These are phyloP conservation scores for Glebionis coronaria DNA, from an alignment of 129 eudicot genomes.

Conservation along the genomic window DNA sequence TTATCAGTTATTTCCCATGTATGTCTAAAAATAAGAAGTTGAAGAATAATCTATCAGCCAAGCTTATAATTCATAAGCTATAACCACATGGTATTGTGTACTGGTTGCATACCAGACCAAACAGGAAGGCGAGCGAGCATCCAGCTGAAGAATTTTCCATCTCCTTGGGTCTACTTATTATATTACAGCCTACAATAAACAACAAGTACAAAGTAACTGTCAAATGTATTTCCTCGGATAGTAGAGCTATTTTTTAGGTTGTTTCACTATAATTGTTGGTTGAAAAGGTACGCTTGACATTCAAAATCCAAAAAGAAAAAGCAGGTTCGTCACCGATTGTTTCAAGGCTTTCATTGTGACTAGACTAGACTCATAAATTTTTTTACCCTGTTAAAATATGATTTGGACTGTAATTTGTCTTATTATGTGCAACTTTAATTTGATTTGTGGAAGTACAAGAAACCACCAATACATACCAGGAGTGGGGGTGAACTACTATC, in stretches of 20 bases:
- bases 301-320: too few relatives aligned
- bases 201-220: background rate
- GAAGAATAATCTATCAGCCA: background rate
- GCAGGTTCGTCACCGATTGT: too few relatives aligned
- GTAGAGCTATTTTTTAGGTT: too few relatives aligned
- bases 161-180: conserved; percentile 22
- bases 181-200: conserved; percentile 20
- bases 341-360: too few relatives aligned
- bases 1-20: conserved; percentile 21
- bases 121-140: conserved; percentile 21
- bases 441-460: background rate
- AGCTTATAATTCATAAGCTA: conserved; percentile 25
- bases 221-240: background rate
- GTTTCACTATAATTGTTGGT: too few relatives aligned
- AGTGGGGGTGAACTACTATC: conserved; percentile 9
- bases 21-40: conserved; percentile 15
- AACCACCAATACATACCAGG: conserved; percentile 18
- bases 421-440: too few relatives aligned
- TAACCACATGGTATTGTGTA: conserved; percentile 13
- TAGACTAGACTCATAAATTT: too few relatives aligned
- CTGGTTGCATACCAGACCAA: conserved; percentile 6
- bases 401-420: too few relatives aligned
- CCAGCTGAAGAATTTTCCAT: conserved; percentile 22
- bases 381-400: too few relatives aligned
- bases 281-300: too few relatives aligned